phyloP scores from a whole-genome alignment of 1,284 basidiomycete genomes.

The Erythrobasidium hasegawianum region DNA sequence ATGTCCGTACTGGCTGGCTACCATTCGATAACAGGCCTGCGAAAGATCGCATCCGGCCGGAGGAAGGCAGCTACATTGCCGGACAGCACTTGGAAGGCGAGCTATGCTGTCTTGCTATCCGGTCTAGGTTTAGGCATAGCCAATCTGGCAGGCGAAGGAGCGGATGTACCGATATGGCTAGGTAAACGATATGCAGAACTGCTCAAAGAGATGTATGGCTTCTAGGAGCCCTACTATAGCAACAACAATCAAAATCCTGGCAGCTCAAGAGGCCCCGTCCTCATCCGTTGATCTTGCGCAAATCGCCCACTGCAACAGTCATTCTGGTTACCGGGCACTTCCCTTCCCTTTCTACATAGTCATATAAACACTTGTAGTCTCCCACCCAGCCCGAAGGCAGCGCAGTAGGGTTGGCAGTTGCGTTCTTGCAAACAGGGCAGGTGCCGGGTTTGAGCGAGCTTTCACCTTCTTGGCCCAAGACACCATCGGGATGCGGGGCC shows the following conservation, averaged over 20 bases:
- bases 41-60: slow-evolving; percentile 24
- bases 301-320: slow-evolving; percentile 67
- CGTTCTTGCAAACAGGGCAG: slow-evolving; percentile 75
- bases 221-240: neutral
- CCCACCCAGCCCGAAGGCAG: slow-evolving; percentile 91
- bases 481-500: slow-evolving; percentile 38
- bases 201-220: neutral
- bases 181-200: slow-evolving; percentile 30
- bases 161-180: slow-evolving; percentile 29
- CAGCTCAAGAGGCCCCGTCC: neutral
- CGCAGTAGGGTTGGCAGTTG: slow-evolving; percentile 81
- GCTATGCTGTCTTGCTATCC: slow-evolving; percentile 16
- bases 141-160: slow-evolving; percentile 23
- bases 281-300: slow-evolving; percentile 70
- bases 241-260: neutral
- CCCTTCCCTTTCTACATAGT: slow-evolving; percentile 71
- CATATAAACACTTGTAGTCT: slow-evolving; percentile 88
- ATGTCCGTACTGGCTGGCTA: slow-evolving; percentile 36
- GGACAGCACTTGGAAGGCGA: slow-evolving; percentile 1
- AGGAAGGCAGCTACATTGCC: slow-evolving; percentile 25
- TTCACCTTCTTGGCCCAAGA: slow-evolving; percentile 51
- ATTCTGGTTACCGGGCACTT: slow-evolving; percentile 83
- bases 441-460: slow-evolving; percentile 61
- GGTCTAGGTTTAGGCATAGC: slow-evolving; percentile 25
- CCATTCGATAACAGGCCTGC: slow-evolving; percentile 39